Base-by-base conservation (phyloP, 306 rosid species). In the Comarum palustre region DNA sequence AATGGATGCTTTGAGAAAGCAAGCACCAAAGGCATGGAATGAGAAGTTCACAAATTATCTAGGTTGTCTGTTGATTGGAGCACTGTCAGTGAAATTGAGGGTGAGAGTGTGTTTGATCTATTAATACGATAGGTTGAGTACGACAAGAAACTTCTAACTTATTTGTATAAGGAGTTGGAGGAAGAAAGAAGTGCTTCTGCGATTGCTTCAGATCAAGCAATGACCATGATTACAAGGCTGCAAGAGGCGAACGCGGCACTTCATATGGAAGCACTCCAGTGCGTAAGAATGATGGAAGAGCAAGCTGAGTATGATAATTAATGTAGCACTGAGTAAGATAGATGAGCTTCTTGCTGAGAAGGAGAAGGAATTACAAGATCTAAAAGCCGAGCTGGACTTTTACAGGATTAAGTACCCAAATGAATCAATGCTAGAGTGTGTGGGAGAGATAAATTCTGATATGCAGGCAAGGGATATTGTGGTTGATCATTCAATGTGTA, bases 161-260 rank as follows among this genome's bases (percentile, higher is more conserved):
- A 80, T 39, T 75, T 92, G 82, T 88, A 92, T 73, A 90, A 81
- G 84, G 97, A 92, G 87, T 79, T 92, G 82, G 96, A 92, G 72
- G 97, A 92, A 85, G 97, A 92, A 71, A 83, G 96, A 85, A 92
- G 81, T 73, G 96, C 97, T 70, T 92, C 96, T 62, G 88, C 96
- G 17, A 66, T 86, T 67, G 89, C 96, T 45, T 86, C 89, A 2
- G 87, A 74, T 82, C 94, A 92, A 82, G 90, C 97, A 38, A 84
- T 92, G 88, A 96, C 97, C 68, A 92, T 92, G 97, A 92, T 90
- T 57, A 92, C 92, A 6, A 90, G 88, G 74, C 83, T 92, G 79
- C 96, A 92, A 77, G 97, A 92, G 79, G 97, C 90, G 80, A 92
- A 92, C 79, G 94, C 96, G 3, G 52, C 94, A 1, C 76, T 92